Percentiles rank a stretch among this genome's conserved stretches.
Conservation (phyloP, 805 yeast species). For the Pichia nakasei region DNA sequence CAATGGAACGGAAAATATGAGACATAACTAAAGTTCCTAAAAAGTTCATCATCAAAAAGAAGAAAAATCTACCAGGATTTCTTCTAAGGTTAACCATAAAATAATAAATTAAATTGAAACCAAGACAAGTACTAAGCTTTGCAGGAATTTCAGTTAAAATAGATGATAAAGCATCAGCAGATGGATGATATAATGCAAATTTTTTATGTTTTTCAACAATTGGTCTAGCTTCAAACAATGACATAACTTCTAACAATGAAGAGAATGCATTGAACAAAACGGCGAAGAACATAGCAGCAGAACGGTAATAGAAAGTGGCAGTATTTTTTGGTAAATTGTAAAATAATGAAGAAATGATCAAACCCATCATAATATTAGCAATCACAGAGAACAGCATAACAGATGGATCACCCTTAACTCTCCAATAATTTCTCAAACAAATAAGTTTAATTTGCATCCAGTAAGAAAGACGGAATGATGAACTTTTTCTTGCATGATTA, state of each 20-base stretch:
- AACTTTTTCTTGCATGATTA: slow-evolving; percentile 33
- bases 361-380: slow-evolving; percentile 44
- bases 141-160: slow-evolving; percentile 49
- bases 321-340: slow-evolving; percentile 39
- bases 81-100: slow-evolving; percentile 47
- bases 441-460: slow-evolving; percentile 42
- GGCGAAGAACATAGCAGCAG: slow-evolving; percentile 62
- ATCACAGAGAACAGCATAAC: slow-evolving; percentile 33
- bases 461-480: slow-evolving; percentile 49
- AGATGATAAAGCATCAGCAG: slow-evolving; percentile 54
- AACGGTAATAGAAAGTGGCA: slow-evolving; percentile 42
- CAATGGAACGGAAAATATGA: slow-evolving; percentile 45
- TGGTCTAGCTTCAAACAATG: slow-evolving; percentile 46
- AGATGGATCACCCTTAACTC: slow-evolving; percentile 43
- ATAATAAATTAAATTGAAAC: slow-evolving; percentile 42
- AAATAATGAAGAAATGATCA: slow-evolving; percentile 49
- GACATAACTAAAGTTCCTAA: slow-evolving; percentile 44
- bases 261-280: slow-evolving; percentile 54
- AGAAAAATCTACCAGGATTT: slow-evolving; percentile 46
- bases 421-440: slow-evolving; percentile 37
- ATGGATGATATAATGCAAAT: slow-evolving; percentile 49
- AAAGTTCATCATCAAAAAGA: slow-evolving; percentile 36
- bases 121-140: slow-evolving; percentile 35
- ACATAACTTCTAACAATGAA: slow-evolving; percentile 48
- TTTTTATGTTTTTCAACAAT: slow-evolving; percentile 52